These are phyloP conservation scores for Proliferodiscus dingleyae DNA, from an alignment of 2,329 filamentous ascomycete genomes.

Conservation along the genomic window DNA sequence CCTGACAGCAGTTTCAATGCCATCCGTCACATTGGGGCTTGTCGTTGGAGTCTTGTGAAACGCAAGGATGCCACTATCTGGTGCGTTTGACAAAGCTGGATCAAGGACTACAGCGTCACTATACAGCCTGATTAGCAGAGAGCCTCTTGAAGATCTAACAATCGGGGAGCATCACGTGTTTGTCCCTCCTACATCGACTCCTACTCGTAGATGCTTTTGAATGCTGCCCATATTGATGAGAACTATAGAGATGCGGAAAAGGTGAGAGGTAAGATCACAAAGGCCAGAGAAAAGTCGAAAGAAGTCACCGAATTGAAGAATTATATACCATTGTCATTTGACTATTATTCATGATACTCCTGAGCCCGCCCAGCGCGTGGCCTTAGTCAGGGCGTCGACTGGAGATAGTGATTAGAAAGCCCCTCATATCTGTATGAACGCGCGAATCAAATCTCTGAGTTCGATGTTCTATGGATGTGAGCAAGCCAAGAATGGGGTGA, in stretches of 20 bases:
- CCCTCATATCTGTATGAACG: too few species aligned
- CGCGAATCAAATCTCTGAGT: neutral
- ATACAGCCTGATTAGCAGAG: slow-evolving; percentile 11
- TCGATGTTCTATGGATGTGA: neutral
- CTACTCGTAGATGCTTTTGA: slow-evolving; percentile 20
- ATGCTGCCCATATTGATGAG: neutral
- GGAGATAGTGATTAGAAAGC: too few species aligned
- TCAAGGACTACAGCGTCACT: slow-evolving; percentile 29
- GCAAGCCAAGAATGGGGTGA: neutral
- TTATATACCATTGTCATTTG: neutral
- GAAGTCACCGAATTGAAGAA: too few species aligned
- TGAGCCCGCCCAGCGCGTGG: too few species aligned
- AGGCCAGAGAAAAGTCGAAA: neutral
- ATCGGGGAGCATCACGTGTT: slow-evolving; percentile 27
- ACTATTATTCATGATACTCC: too few species aligned
- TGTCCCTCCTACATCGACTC: slow-evolving; percentile 36
- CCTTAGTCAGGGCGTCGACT: too few species aligned
- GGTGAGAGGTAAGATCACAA: neutral
- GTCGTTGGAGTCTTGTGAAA: slow-evolving; percentile 25
- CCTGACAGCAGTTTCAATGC: slow-evolving; percentile 21
- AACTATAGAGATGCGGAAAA: neutral
- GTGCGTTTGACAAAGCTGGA: slow-evolving; percentile 17
- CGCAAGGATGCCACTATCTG: slow-evolving; percentile 27
- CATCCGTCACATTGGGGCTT: slow-evolving; percentile 31
- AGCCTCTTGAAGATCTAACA: neutral